Evolutionary conservation across 2,329 filamentous ascomycete genomes (phyloP), one percentile per base, ranked within the genome.

Genomic region (Phialemonium atrogriseum): DNA sequence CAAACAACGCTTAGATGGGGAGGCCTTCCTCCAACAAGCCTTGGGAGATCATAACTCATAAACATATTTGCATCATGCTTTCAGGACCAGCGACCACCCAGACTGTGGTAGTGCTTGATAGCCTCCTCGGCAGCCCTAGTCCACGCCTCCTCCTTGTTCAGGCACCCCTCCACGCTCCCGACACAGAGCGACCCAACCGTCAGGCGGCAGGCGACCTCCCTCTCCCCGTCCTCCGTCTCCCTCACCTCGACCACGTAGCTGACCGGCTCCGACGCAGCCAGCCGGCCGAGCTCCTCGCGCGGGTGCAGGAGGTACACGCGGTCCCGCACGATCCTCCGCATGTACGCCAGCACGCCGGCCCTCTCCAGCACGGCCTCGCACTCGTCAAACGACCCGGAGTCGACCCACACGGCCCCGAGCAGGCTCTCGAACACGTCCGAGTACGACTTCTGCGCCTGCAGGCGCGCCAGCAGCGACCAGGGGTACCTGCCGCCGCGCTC

Each of bases 341-440:
- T 54, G 41, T 75, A 74, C 1, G 57, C 50, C 23, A 87, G 41
- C 5, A 95, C 62, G 0, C 85, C 85, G 4, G 86, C 58, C 1
- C 62, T 58, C 26, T 72, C 65, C 0, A 85, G 51, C 22, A 95
- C 66, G 0, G 32, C 47, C 30, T 68, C 61, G 45, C 85, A 93
- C 0, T 51, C 52, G 0, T 60, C 60, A 10, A 85, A 49, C 1
- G 70, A 66, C 0, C 81, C 82, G 0, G 68, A 83, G 52, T 96
- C 91, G 13, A 94, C 63, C 64, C 83, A 95, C 0, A 95, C 68
- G 0, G 87, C 88, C 0, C 84, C 89, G 0, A 96, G 55, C 0
- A 93, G 52, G 19, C 75, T 73, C 59, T 96, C 89, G 8, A 95
- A 65, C 7, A 95, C 59, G 52, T 95, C 88, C 0, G 82, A 89